Evolutionary conservation across 345 rosid genomes (phyloP), one percentile per base, ranked within the genome.

Genomic region (Erodium maritimum): DNA sequence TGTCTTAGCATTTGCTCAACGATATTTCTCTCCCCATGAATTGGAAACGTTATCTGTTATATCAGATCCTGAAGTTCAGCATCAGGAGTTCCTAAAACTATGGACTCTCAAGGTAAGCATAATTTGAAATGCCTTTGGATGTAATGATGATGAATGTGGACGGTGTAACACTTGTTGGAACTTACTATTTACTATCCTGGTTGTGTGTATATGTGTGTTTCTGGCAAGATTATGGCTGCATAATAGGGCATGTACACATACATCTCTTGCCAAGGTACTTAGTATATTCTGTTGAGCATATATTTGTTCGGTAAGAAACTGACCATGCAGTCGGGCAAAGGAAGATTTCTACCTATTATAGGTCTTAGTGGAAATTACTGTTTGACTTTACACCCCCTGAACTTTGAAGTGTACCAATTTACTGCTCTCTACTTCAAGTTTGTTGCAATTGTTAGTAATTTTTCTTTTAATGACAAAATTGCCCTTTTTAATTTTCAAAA

Each of bases 81-180:
- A 64, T 48, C 84, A 62, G 72, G 95, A 90, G 67, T 83, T 93
- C 63, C 61, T 93, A 3, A 93, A 83, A 73, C 57, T 89, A 51
- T 93, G 96, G 99, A 89, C 94, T 59, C 88, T 89, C 51, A 89
- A 93, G 80, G 95, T 89, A 66, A 66, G 61, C 59, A 7, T 7
- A 7, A 0, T 10, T 42, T 42, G 33, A 60, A 57, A 52, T 60
- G 52, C 55, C n/a, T 11, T n/a, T 19, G 55, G 0, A 11, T 42
- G 8, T 0, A 60, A 59, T 58, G 50, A 62, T 48, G 33, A 10
- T 19, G 14, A 17, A 5, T 17, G 54, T 51, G 54, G 54, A 42
- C 14, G 12, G 1, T 7, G 16, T 42, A n/a, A n/a, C n/a, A n/a
- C 48, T 42, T 42, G 3, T 42, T 42, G 48, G 48, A 14, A 10